Base-by-base conservation (phyloP, 164 flowering plant genomes). In the Chloranthus sessilifolius region DNA sequence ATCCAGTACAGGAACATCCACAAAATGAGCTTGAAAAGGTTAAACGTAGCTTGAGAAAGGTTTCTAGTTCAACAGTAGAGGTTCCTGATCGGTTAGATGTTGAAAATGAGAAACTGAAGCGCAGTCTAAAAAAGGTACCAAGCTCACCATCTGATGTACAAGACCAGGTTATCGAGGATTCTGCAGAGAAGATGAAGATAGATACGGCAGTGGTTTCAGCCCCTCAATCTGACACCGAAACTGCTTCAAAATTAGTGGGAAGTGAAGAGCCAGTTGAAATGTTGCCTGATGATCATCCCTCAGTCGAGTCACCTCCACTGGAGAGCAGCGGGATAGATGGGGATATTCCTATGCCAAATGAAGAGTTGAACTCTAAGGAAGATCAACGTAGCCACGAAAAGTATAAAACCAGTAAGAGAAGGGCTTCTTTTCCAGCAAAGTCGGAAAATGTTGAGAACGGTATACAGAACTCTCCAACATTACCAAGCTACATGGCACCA, bases 401-500 rank as follows among this genome's bases (percentile, higher is more conserved):
- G 40, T 76, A 59, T 52, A 88, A 77, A 70, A 48, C 70, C 5
- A 61, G 70, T 61, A 64, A 62, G 57, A 62, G 69, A 55, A 79
- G 77, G 57, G 46, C 72, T 38, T 79, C 90, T 34, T 56, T 59
- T 10, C 64, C 80, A n/a, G 66, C 70, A n/a, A 91, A 78, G 69
- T 80, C 73, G 57, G 94, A 90, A 43, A 59, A 59, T 52, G 35
- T 62, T 6, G 96, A 85, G 53, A 87, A 77, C 61, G 88, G 77
- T 16, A 36, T 70, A 36, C 81, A 74, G 52, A 73, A 62, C 55
- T 74, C 72, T 58, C 83, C 91, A 28, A 63, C 72, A 7, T n/a
- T 88, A 45, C 99, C 99, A 21, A 92, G 99, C 66, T 92, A 84
- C 56, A 84, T 84, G 92, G 80, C 80, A 30, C 76, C 83, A 55